Conservation (phyloP, 1,284 basidiomycete species). For the Takashimella koratensis region DNA sequence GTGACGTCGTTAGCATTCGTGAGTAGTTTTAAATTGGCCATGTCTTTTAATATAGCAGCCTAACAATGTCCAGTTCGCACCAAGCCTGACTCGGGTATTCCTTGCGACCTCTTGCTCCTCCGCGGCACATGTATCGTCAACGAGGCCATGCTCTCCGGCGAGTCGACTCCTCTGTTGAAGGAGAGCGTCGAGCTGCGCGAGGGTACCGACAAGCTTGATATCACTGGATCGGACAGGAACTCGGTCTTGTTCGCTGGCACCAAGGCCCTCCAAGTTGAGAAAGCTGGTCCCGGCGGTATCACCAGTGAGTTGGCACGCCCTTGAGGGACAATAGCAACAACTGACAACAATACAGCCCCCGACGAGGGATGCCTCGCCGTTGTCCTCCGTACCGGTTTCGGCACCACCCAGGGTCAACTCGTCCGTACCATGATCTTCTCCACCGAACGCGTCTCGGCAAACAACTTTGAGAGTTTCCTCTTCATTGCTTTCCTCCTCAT, state of each 20-base stretch:
- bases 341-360: conserved; percentile 55
- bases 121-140: conserved; percentile 91
- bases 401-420: conserved; percentile 90
- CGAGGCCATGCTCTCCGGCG: conserved; percentile 95
- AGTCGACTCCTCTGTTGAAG: conserved; percentile 90
- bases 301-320: conserved; percentile 28
- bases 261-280: conserved; percentile 77
- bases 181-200: conserved; percentile 87
- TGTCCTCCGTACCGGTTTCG: conserved; percentile 92
- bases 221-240: conserved; percentile 79
- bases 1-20: conserved; percentile 77
- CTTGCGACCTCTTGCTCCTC: conserved; percentile 83
- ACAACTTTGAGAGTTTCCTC: conserved; percentile 87
- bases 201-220: conserved; percentile 67
- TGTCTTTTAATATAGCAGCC: no score
- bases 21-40: conserved; percentile 4
- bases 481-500: conserved; percentile 95
- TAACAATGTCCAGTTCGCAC: conserved; percentile 70
- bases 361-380: conserved; percentile 85
- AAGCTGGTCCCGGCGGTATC: conserved; percentile 38
- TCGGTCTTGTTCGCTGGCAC: conserved; percentile 90
- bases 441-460: conserved; percentile 88
- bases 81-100: conserved; percentile 77
- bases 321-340: background rate
- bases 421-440: conserved; percentile 98